Evolutionary conservation across 1,284 basidiomycete species (phyloP), one percentile per base, ranked within the genome.

Genomic region (Trichosporon sp.): DNA sequence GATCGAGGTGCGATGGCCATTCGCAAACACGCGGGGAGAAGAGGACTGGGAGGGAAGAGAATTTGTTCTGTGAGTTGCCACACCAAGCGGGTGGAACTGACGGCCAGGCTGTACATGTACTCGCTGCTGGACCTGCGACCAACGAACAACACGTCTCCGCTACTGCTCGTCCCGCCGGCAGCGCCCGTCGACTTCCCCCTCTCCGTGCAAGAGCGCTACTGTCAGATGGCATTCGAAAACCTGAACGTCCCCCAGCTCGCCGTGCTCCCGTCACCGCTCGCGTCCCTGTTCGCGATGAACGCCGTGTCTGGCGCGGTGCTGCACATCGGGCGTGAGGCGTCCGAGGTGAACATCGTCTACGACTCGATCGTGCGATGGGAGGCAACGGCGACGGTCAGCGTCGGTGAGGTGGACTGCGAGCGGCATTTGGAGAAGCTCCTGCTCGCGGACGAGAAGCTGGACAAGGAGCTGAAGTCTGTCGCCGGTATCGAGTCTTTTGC

Each of bases 211-310:
- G 87, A 89, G 4, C 88, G 91, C 79, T 93, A 96, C 78, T 91
- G 91, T 75, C 93, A 93, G 79, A 87, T 95, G 70, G 94, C 97
- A 81, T 99, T 98, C 79, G 96, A 98, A 81, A 89, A 91, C n/a
- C 93, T 98, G 87, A 97, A 98, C 80, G 90, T 91, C 59, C 92
- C 96, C 3, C 92, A 90, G 35, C 89, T 98, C 75, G 89, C 89
- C 59, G 87, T 97, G 75, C 87, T 96, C 56, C 92, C 96, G 73
- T 90, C 93, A 1, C 91, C 96, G 4, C 88, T 96, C 78, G 89
- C 92, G 3, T 91, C 93, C 73, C 86, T 94, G 69, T 97, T 91
- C 83, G 91, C 93, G 21, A 89, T 90, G n/a, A 91, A 91, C 75
- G 87, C 88, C 43, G 87, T 93, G 72, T 91, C 86, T 68, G 95